A percentile compares a stretch with the other conserved stretches of the same genome.
Evolutionary conservation across 2,329 filamentous ascomycete genomes (phyloP).

Genomic region (Fusarium coffeatum): DNA sequence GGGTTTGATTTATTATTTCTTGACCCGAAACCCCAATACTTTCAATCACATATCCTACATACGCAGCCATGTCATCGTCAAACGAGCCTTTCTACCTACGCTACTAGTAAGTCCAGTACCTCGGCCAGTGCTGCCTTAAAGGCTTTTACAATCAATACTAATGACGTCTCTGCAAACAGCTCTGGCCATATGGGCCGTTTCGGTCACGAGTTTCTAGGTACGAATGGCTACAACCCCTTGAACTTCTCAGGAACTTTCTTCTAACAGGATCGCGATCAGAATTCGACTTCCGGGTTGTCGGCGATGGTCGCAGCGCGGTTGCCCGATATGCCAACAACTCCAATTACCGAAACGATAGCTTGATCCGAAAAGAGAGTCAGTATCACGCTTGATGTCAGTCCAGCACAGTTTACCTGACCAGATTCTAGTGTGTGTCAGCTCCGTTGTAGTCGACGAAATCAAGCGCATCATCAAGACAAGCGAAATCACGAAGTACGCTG

Average conservation of each 20-base stretch:
- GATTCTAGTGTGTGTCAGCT: slow-evolving; percentile 89
- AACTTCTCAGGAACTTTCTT: not conserved
- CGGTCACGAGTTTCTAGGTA: slow-evolving; percentile 97
- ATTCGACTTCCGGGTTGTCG: slow-evolving; percentile 94
- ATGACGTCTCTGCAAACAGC: slow-evolving; percentile 60
- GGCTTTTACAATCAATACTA: slow-evolving; percentile 13
- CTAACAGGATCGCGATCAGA: slow-evolving; percentile 66
- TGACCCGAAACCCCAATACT: slow-evolving; percentile 2
- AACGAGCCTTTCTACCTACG: slow-evolving; percentile 93
- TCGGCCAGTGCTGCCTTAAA: not conserved
- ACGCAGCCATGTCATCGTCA: slow-evolving; percentile 68
- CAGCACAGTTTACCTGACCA: slow-evolving; percentile 16
- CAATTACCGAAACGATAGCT: slow-evolving; percentile 97
- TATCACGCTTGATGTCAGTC: slow-evolving; percentile 15
- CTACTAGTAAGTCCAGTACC: slow-evolving; percentile 82
- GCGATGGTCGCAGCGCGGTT: slow-evolving; percentile 91
- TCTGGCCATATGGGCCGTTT: slow-evolving; percentile 97
- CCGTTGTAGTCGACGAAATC: slow-evolving; percentile 90
- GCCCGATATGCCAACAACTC: slow-evolving; percentile 99
- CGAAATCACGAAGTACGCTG: slow-evolving; percentile 90
- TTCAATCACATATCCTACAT: not conserved
- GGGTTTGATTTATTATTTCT: slow-evolving; percentile 15
- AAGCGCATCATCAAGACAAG: slow-evolving; percentile 97
- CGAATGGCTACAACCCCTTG: slow-evolving; percentile 2
- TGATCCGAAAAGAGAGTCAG: slow-evolving; percentile 99